Evolutionary conservation across 1,284 basidiomycete genomes (phyloP), one percentile per base, ranked within the genome.

Genomic region (Sanguinoderma infundibulare): DNA sequence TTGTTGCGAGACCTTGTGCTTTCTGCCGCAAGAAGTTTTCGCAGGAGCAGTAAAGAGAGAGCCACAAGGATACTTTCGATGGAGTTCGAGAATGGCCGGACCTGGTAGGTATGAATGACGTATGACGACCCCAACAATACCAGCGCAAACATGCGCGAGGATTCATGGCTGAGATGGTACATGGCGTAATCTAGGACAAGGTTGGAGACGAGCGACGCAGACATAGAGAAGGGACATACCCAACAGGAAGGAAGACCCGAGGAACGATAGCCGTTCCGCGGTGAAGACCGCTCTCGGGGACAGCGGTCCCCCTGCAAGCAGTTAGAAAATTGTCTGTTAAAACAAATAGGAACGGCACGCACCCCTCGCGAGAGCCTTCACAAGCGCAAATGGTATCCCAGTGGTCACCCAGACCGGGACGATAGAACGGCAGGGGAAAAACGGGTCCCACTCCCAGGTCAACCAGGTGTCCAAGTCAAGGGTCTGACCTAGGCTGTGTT

Each of bases 51-150:
- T 3, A 79, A 66, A 22, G 69, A 75, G 12, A 74, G 44, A 7
- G 74, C 69, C 5, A 80, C 54, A n/a, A 76, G 47, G 2, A 74
- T 55, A 3, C 76, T 70, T 63, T 80, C 78, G 3, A 78, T 60
- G 3, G 77, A 74, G 55, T 79, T 80, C 22, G 79, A 77, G 59
- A 80, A 80, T 2, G 78, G 77, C 38, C 78, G 72, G 26, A 78
- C 62, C 62, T 80, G 79, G 49, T 78, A 78, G 2, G 78, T 78
- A 53, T 71, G 70, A 35, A 71, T 67, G 54, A 78, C 73, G 40
- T 79, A 73, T 34, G 78, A 80, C 9, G 78, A 78, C 0, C 70
- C 75, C n/a, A 79, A 61, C 8, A 80, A 66, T n/a, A 76, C 52
- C 9, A 78, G 57, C 24, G 72, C 72, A 36, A 66, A 46, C 20